Conservation (phyloP, 2,329 filamentous ascomycete species). For the Thermothelomyces thermophilus region DNA sequence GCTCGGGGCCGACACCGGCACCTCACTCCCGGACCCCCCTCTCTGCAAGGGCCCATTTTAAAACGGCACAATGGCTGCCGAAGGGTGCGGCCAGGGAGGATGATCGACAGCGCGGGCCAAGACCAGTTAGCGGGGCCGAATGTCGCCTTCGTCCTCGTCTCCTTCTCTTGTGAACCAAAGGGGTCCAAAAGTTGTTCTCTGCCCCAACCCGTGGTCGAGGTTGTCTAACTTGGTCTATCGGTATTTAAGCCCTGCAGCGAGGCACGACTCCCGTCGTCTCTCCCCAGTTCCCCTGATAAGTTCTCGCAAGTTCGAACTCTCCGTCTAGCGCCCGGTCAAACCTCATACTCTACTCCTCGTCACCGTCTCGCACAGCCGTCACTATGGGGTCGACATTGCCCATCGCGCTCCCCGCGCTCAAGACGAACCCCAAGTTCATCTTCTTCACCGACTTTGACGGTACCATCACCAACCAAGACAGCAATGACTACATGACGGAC, state of each 20-base stretch:
- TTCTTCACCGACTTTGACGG: conserved; percentile 99
- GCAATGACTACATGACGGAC: conserved; percentile 73
- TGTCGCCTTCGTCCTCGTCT: not conserved
- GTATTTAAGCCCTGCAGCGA: too few relatives aligned
- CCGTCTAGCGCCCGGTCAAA: too few relatives aligned
- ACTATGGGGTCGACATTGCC: conserved; percentile 37
- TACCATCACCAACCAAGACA: conserved; percentile 72
- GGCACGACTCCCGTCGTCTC: too few relatives aligned
- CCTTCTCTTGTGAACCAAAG: not conserved
- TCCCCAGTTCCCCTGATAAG: not conserved
- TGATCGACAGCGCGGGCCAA: conserved; percentile 2
- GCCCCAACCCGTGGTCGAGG: not conserved
- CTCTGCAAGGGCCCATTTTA: not conserved
- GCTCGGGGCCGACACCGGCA: conserved; percentile 8
- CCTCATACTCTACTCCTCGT: not conserved
- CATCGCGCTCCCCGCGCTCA: conserved; percentile 49
- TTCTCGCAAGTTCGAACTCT: too few relatives aligned
- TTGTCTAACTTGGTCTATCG: not conserved
- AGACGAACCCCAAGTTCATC: conserved; percentile 75
- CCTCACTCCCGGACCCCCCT: not conserved
- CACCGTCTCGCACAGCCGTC: not conserved
- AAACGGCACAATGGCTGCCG: conserved; percentile 10
- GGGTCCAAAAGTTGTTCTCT: not conserved
- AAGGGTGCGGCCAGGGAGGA: conserved; percentile 8
- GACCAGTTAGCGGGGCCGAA: not conserved